Evolutionary conservation across 768 basidiomycete genomes (phyloP).

Genomic region (Podaxis sp.): DNA sequence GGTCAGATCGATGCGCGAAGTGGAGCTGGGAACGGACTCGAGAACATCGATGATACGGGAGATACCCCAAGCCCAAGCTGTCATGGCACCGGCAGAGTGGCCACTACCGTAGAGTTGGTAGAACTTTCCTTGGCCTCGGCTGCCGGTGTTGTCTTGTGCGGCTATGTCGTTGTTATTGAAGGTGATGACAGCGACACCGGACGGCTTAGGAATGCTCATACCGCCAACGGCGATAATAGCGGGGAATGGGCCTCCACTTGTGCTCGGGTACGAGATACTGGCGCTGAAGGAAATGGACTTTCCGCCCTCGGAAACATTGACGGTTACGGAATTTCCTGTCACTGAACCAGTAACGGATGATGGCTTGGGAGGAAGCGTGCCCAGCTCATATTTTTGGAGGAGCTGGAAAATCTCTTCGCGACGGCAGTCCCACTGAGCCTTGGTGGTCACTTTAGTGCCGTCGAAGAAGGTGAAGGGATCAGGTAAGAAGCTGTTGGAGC

Average conservation of each 20-base stretch:
- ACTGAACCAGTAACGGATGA: conserved; percentile 43
- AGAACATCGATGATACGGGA: conserved; percentile 62
- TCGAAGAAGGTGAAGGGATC: conserved; percentile 55
- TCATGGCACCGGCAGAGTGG: conserved; percentile 52
- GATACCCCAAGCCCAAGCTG: conserved; percentile 64
- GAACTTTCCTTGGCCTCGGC: conserved; percentile 58
- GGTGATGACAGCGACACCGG: conserved; percentile 44
- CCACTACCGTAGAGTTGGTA: conserved; percentile 51
- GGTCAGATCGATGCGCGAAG: conserved; percentile 44
- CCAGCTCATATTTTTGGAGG: conserved; percentile 54
- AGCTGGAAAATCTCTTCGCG: conserved; percentile 47
- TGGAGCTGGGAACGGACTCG: conserved; percentile 39
- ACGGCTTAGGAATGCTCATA: conserved; percentile 37
- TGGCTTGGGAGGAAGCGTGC: conserved; percentile 49
- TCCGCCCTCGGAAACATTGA: conserved; percentile 46
- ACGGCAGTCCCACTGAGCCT: conserved; percentile 52
- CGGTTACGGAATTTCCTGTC: conserved; percentile 44
- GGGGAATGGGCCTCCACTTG: conserved; percentile 46
- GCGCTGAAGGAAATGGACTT: conserved; percentile 50
- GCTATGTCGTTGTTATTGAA: conserved; percentile 58
- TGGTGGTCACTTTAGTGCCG: conserved; percentile 41
- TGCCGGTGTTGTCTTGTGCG: conserved; percentile 40
- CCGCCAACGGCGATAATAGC: conserved; percentile 54
- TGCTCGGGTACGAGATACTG: conserved; percentile 44
- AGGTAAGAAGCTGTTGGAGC: conserved; percentile 43